Evolutionary conservation across 1,284 basidiomycete genomes (phyloP).

Genomic region (Trichosporon faecale): DNA sequence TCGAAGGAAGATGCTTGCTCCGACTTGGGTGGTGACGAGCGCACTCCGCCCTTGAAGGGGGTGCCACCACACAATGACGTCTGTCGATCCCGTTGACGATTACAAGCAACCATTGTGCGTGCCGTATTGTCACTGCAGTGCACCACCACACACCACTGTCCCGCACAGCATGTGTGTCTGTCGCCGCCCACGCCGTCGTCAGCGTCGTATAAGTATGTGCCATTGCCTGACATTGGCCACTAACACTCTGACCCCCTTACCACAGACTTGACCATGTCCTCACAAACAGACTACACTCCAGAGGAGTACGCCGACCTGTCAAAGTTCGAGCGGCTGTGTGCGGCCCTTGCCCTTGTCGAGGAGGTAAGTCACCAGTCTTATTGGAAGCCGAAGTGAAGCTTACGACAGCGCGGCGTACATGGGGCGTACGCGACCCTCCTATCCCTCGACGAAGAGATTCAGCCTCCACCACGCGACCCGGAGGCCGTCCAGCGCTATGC

Average conservation of each 20-base stretch:
- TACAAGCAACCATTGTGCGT: neutral
- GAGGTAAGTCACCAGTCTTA: neutral
- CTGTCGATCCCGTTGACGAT: neutral
- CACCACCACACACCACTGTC: neutral
- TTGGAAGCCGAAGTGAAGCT: no score
- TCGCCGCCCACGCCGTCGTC: neutral
- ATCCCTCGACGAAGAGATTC: neutral
- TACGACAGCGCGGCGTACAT: neutral
- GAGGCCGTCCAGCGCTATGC: neutral
- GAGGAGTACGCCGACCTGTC: neutral
- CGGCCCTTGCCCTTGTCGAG: neutral
- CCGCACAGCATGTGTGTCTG: neutral
- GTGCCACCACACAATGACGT: neutral
- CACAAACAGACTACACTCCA: neutral
- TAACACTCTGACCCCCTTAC: neutral
- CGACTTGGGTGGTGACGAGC: no score
- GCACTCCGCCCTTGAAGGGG: no score
- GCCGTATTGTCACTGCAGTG: neutral
- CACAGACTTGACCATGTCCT: neutral
- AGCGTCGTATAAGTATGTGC: neutral
- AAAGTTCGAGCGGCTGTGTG: neutral
- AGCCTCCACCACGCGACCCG: neutral
- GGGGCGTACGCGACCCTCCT: neutral
- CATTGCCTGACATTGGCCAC: neutral
- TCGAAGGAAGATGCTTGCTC: no score